Percentiles rank a stretch among this genome's conserved stretches.
phyloP scores from a whole-genome alignment of 345 rosid genomes.

The Melaleuca quinquenervia region DNA sequence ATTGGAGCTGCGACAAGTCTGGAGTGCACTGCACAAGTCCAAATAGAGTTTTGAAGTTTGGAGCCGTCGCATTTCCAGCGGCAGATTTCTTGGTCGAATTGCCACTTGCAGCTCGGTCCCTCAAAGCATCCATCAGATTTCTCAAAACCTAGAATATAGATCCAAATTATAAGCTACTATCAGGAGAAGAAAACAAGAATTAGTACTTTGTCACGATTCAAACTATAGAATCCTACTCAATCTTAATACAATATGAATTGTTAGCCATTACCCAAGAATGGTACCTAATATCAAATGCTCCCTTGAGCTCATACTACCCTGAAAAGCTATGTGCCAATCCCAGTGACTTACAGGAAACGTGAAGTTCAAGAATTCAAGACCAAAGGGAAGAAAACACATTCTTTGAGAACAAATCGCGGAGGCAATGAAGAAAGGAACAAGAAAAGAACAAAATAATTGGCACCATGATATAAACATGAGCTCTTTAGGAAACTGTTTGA shows the following conservation, averaged over 20 bases:
- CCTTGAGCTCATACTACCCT: background rate
- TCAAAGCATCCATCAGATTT: background rate
- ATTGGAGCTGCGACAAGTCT: background rate
- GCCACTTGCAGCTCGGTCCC: background rate
- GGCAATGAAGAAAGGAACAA: background rate
- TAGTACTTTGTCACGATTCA: fast-evolving
- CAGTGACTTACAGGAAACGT: background rate
- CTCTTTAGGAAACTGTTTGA: too few relatives aligned
- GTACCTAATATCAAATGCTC: background rate
- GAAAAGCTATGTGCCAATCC: too few relatives aligned
- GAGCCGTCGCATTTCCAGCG: fast-evolving
- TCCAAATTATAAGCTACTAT: fast-evolving
- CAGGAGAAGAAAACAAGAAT: background rate
- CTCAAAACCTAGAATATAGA: background rate
- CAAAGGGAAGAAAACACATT: too few relatives aligned
- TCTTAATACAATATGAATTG: background rate
- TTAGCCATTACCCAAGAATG: background rate
- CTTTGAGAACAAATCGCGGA: too few relatives aligned
- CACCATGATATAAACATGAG: background rate
- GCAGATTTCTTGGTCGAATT: background rate
- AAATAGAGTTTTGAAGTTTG: background rate
- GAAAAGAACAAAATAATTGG: background rate
- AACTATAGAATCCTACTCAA: background rate
- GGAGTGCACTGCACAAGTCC: constrained; percentile 1
- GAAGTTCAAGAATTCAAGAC: background rate